Evolutionary conservation across 768 basidiomycete genomes (phyloP).

Genomic region (Lactarius evosmus): DNA sequence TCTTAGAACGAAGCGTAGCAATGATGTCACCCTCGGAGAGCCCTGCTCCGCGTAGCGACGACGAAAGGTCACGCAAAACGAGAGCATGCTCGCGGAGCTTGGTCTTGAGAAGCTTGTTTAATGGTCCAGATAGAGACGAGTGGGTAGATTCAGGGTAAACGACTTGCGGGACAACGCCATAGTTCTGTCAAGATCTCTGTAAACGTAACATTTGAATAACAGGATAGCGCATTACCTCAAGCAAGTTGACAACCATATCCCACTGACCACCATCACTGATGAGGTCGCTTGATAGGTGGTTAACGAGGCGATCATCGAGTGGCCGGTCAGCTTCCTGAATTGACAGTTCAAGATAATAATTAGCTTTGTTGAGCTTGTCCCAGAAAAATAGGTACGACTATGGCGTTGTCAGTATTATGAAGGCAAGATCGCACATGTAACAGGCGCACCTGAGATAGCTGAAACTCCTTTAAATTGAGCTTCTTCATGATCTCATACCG

Average conservation of each 20-base stretch:
- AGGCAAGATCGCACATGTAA: background rate
- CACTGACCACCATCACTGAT: slow-evolving; percentile 93
- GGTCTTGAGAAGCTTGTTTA: slow-evolving; percentile 80
- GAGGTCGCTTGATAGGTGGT: slow-evolving; percentile 69
- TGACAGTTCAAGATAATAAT: slow-evolving; percentile 87
- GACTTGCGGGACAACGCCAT: slow-evolving; percentile 83
- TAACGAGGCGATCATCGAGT: slow-evolving; percentile 79
- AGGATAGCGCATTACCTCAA: slow-evolving; percentile 44
- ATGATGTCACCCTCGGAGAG: slow-evolving; percentile 48
- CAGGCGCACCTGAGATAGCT: slow-evolving; percentile 74
- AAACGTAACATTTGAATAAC: background rate
- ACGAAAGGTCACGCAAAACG: slow-evolving; percentile 63
- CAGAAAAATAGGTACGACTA: slow-evolving; percentile 93
- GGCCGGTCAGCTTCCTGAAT: slow-evolving; percentile 79
- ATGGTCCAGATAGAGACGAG: slow-evolving; percentile 65
- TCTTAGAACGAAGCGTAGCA: slow-evolving; percentile 68
- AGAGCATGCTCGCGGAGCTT: slow-evolving; percentile 91
- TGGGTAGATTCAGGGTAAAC: slow-evolving; percentile 83
- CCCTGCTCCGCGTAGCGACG: slow-evolving; percentile 48
- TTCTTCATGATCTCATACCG: slow-evolving; percentile 83
- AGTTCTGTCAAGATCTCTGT: slow-evolving; percentile 44
- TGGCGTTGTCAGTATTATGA: background rate
- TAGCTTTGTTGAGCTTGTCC: slow-evolving; percentile 92
- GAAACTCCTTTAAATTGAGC: slow-evolving; percentile 82
- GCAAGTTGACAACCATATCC: slow-evolving; percentile 81